phyloP scores from a whole-genome alignment of 106 monocot genomes.

The Chionographis japonica region DNA sequence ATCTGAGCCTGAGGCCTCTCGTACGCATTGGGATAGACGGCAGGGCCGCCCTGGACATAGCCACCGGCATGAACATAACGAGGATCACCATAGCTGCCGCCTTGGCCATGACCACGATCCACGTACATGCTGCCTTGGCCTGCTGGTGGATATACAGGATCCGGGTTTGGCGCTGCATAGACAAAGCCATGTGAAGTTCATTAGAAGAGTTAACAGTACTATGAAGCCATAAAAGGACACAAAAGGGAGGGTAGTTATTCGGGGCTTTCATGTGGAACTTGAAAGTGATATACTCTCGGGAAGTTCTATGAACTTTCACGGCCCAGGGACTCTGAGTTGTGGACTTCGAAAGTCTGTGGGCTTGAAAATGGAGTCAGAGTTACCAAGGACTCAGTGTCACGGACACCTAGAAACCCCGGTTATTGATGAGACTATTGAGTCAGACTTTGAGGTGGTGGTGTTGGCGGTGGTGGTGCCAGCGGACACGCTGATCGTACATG shows the following conservation, averaged over 20 bases:
- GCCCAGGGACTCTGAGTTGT: too few relatives aligned
- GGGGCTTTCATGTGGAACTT: too few relatives aligned
- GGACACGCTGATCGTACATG: neutral
- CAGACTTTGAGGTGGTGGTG: too few relatives aligned
- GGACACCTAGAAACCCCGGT: too few relatives aligned
- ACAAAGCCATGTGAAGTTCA: neutral
- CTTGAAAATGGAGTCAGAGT: too few relatives aligned
- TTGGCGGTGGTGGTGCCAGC: too few relatives aligned
- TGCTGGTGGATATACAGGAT: slow-evolving; percentile 19
- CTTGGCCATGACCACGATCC: slow-evolving; percentile 14
- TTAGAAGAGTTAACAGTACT: neutral
- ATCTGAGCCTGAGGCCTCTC: slow-evolving; percentile 17
- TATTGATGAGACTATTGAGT: too few relatives aligned
- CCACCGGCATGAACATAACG: slow-evolving; percentile 1
- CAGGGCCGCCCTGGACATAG: slow-evolving; percentile 11
- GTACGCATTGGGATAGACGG: slow-evolving; percentile 21
- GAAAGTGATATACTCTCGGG: too few relatives aligned
- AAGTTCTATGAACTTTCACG: too few relatives aligned
- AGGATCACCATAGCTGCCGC: slow-evolving; percentile 9
- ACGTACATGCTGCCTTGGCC: slow-evolving; percentile 9
- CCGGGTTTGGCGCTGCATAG: slow-evolving; percentile 14
- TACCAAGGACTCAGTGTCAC: too few relatives aligned
- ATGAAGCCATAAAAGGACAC: neutral
- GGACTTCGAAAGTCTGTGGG: too few relatives aligned
- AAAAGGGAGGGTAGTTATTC: neutral